Evolutionary conservation across 2,329 filamentous ascomycete genomes (phyloP), one percentile per base, ranked within the genome.

Genomic region (Colletotrichum sp.): DNA sequence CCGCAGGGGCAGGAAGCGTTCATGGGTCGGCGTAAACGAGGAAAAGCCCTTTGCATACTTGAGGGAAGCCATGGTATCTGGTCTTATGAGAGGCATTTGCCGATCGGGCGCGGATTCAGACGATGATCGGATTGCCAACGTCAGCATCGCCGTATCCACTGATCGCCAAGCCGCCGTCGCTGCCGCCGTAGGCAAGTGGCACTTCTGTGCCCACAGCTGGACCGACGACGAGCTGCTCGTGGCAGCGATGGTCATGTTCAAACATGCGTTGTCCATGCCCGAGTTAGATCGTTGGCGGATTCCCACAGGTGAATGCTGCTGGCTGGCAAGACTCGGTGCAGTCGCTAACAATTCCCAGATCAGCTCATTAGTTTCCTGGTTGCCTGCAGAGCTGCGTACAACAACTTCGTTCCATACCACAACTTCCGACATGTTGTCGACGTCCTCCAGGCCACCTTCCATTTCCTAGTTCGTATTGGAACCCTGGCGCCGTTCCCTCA

Each of bases 381-480:
- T 77, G 96, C 96, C 69, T 97, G 96, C 81, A 94, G 96, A 77
- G 93, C 94, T 64, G 95, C 97, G n/a, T 99, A 99, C 87, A 98
- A 98, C 84, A 94, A 92, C 74, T 98, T 98, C 83, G 96, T 98
- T 43, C 94, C 96, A 27, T 99, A 98, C 82, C 97, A 99, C 88
- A 99, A 99, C 85, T 99, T 98, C 84, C 94, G 96, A 70, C 97
- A 99, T 85, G 97, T 98, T 27, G 94, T 98, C 77, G 97, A 99
- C 84, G 97, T 99, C 32, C 89, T 98, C 69, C 96, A 98, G 84
- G 97, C 96, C 2, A 92, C 96, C 5, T 98, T 98, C 83, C 93
- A 94, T 86, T 98, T 98, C 82, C 91, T 98, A 8, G 89, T 98
- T 71, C 92, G 92, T 77, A 93, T 98, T 67, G 94, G 95, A 72